phyloP scores from a whole-genome alignment of 192 early-diverging fungal genomes.

The Coemansia sp. region DNA sequence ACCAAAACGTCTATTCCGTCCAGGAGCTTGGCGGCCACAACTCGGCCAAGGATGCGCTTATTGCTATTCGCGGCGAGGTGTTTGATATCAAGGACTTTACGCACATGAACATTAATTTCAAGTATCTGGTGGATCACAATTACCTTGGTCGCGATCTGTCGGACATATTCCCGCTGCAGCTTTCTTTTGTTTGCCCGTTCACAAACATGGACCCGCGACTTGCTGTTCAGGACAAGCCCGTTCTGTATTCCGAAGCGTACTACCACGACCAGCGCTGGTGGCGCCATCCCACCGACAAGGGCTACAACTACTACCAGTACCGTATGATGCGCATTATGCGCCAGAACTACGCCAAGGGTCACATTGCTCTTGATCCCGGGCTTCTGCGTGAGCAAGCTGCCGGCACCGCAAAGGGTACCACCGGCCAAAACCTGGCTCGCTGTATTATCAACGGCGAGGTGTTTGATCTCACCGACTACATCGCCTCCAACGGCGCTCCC shows the following conservation, averaged over 20 bases:
- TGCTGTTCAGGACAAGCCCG: slow-evolving; percentile 48
- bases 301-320: slow-evolving; percentile 67
- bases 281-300: slow-evolving; percentile 54
- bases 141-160: slow-evolving; percentile 71
- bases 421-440: slow-evolving; percentile 52
- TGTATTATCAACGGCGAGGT: slow-evolving; percentile 67
- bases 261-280: slow-evolving; percentile 69
- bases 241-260: slow-evolving; percentile 60
- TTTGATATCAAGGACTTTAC: slow-evolving; percentile 71
- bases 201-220: slow-evolving; percentile 55
- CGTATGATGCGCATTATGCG: slow-evolving; percentile 61
- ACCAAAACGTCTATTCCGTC: slow-evolving; percentile 67
- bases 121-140: slow-evolving; percentile 49
- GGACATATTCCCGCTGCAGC: slow-evolving; percentile 67
- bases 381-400: slow-evolving; percentile 53
- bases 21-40: slow-evolving; percentile 62
- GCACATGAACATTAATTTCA: slow-evolving; percentile 55
- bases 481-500: slow-evolving; percentile 54
- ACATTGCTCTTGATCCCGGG: slow-evolving; percentile 57
- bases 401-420: slow-evolving; percentile 40
- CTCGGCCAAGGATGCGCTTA: slow-evolving; percentile 59
- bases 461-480: slow-evolving; percentile 71
- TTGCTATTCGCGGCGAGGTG: slow-evolving; percentile 75
- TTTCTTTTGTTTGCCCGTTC: slow-evolving; percentile 58
- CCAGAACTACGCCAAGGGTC: slow-evolving; percentile 66